These are phyloP conservation scores for Wickerhamiella musiphila DNA, from an alignment of 805 yeast species.

Conservation along the genomic window DNA sequence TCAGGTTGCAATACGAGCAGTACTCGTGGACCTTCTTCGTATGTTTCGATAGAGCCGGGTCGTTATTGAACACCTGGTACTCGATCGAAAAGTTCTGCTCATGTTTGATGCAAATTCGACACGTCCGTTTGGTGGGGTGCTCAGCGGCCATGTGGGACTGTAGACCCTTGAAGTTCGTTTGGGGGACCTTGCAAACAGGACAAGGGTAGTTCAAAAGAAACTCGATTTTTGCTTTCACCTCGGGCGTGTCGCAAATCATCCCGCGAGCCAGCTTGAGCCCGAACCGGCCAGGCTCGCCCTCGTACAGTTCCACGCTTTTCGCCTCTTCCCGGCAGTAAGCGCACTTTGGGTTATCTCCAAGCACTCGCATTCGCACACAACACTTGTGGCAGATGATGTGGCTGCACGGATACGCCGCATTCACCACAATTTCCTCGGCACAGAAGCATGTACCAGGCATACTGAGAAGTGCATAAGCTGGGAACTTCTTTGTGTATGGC, in stretches of 20 bases:
- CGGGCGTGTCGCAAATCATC: conserved; percentile 39
- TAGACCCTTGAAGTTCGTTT: too few relatives aligned
- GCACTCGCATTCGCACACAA: conserved; percentile 63
- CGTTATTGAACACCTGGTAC: conserved; percentile 39
- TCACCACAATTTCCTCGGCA: conserved; percentile 47
- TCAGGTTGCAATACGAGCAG: conserved; percentile 59
- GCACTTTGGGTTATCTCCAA: conserved; percentile 59
- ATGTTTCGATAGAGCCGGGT: conserved; percentile 48
- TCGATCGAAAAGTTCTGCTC: conserved; percentile 68
- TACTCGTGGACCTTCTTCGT: conserved; percentile 49
- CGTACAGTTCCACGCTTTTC: conserved; percentile 27
- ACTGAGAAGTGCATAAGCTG: too few relatives aligned
- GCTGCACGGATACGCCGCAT: conserved; percentile 66
- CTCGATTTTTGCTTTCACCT: conserved; percentile 29
- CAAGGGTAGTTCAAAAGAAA: conserved; percentile 36
- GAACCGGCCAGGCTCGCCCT: conserved; percentile 14
- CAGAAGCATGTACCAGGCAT: too few relatives aligned
- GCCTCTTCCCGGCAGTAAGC: conserved; percentile 68
- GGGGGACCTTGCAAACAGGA: conserved; percentile 14
- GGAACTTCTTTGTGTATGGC: too few relatives aligned
- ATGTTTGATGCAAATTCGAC: conserved; percentile 59
- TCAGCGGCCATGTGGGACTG: too few relatives aligned
- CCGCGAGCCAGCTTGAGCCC: conserved; percentile 28
- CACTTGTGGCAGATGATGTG: conserved; percentile 76
- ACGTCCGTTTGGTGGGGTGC: conserved; percentile 46